Base-by-base conservation (phyloP, 2,329 filamentous ascomycete species). In the Emericellopsis cladophorae region DNA sequence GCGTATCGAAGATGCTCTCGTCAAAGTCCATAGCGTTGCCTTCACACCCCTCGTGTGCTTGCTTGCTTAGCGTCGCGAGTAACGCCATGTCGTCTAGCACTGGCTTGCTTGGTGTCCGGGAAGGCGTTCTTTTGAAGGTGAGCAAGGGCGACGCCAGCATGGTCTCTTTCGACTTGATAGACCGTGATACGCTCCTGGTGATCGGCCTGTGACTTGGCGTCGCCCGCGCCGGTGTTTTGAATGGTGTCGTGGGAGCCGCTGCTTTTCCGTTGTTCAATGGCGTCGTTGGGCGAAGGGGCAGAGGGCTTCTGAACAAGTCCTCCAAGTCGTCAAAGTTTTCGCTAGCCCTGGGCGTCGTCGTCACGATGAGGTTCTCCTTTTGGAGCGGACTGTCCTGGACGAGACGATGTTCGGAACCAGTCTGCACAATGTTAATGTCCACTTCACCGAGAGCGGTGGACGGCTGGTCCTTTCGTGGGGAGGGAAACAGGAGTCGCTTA, bases 401-500 rank as follows among this genome's bases (percentile, higher is more conserved):
- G 9, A 9, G 9, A 12, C 26, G 26, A 7, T 29, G 26, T 12
- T 29, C 26, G 14, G 59, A 51, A 4, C 21, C 18, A 21, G 65
- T 62, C 44, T 69, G 65, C 34, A 72, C 62, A 40, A 68, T 54
- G 48, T 79, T 80, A 14, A 70, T 61, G 12, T 67, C 59, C 33
- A 76, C 56, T 49, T 80, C 75, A 38, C 72, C 70, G 3, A 85
- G 65, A 18, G 74, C 70, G 53, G 78, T 85, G 1, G 70, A 62
- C 36, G 75, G 67, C 31, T 72, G 74, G 24, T 77, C 73, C 48
- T 81, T 82, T 35, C 79, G 71, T 2, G 84, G 84, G 0, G 83
- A 88, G 1, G 85, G 82, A 52, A 92, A 92, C 1, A 92, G 67
- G 3, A 89, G 60, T 43, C 86, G 71, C 45, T 82, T 72, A 1